Conservation (phyloP, 345 rosid species). For the Erucastrum elatum region DNA sequence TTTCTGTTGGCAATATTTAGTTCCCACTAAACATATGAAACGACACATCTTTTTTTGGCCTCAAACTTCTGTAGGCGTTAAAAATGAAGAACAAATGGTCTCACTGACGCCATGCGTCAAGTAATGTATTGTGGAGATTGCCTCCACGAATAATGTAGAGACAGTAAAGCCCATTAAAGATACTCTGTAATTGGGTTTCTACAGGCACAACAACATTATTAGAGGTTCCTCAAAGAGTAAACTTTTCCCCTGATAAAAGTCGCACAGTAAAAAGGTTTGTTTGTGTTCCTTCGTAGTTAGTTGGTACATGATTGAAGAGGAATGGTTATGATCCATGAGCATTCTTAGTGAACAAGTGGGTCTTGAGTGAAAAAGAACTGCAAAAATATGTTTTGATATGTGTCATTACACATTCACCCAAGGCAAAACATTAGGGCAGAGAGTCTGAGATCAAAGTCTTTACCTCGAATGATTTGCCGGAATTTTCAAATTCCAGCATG, state of each 20-base stretch:
- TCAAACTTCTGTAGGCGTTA: not conserved
- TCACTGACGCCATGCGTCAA: not conserved
- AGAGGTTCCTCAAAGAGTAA: not conserved
- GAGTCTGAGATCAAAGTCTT: slow-evolving; percentile 16
- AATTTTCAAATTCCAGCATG: slow-evolving; percentile 85
- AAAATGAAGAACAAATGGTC: not conserved
- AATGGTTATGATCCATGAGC: slow-evolving; percentile 10
- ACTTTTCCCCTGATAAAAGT: not conserved
- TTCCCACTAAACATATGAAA: too few species aligned
- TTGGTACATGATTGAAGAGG: slow-evolving; percentile 15
- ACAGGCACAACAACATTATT: not conserved
- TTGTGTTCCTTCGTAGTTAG: not conserved
- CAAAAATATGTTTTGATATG: slow-evolving; percentile 19
- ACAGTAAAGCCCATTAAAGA: not conserved
- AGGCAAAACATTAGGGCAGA: not conserved
- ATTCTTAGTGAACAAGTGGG: slow-evolving; percentile 50
- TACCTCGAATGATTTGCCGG: slow-evolving; percentile 93
- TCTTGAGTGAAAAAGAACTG: slow-evolving; percentile 80
- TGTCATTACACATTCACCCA: slow-evolving; percentile 7
- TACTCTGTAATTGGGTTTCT: not conserved
- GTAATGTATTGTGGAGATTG: not conserved
- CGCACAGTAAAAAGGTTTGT: not conserved
- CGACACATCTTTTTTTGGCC: too few species aligned
- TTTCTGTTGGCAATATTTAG: too few species aligned
- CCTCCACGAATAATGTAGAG: not conserved